These are phyloP conservation scores for Fusarium sp. DNA, from an alignment of 2,329 filamentous ascomycete genomes.

Conservation along the genomic window DNA sequence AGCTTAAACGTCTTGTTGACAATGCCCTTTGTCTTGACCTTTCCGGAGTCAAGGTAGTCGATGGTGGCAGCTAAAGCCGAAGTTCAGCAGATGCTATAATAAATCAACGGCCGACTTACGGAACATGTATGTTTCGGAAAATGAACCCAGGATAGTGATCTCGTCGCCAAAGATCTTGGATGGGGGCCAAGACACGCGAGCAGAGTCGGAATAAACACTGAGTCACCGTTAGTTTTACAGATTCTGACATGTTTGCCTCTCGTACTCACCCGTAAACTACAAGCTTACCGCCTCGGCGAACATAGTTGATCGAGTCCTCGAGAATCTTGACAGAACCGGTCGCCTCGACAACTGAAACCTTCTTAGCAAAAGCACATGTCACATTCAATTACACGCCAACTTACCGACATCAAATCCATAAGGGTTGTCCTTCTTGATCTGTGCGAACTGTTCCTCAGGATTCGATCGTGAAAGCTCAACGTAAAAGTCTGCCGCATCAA, in stretches of 20 bases:
- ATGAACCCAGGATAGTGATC: slow-evolving; percentile 78
- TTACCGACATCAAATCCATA: slow-evolving; percentile 76
- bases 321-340: slow-evolving; percentile 76
- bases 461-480: slow-evolving; percentile 65
- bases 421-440: slow-evolving; percentile 72
- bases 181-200: slow-evolving; percentile 74
- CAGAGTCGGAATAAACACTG: slow-evolving; percentile 71
- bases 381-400: slow-evolving; percentile 21
- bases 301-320: slow-evolving; percentile 77
- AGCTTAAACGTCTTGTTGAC: slow-evolving; percentile 79
- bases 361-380: slow-evolving; percentile 26
- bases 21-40: slow-evolving; percentile 73
- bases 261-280: slow-evolving; percentile 68
- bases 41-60: slow-evolving; percentile 67
- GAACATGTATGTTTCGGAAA: slow-evolving; percentile 80
- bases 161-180: slow-evolving; percentile 76
- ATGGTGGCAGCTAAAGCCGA: slow-evolving; percentile 54
- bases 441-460: slow-evolving; percentile 67
- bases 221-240: slow-evolving; percentile 4
- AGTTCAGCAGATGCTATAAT: neutral
- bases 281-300: slow-evolving; percentile 75
- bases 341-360: slow-evolving; percentile 68
- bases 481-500: slow-evolving; percentile 65
- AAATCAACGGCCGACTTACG: slow-evolving; percentile 52
- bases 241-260: too few species aligned